Percentiles rank a stretch among this genome's conserved stretches.
Conservation (phyloP, 2,329 filamentous ascomycete genomes). For the Sclerotinia nivalis region DNA sequence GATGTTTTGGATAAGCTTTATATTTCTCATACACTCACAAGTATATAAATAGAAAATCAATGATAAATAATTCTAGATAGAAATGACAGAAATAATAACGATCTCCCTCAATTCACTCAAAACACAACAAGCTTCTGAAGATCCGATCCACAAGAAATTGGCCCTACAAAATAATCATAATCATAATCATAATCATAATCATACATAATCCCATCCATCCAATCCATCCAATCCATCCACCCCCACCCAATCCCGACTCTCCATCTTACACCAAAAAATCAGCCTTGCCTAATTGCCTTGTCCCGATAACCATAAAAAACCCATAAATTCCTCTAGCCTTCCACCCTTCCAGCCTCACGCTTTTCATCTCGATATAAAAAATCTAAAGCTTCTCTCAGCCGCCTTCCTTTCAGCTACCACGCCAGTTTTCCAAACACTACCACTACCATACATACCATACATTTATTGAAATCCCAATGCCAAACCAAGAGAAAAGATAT, state of each 20-base stretch:
- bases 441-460: neutral
- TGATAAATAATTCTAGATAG: neutral
- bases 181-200: neutral
- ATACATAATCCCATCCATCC: neutral
- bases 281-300: no score
- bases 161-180: neutral
- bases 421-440: neutral
- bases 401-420: neutral
- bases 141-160: slow-evolving; percentile 3
- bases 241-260: no score
- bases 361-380: neutral
- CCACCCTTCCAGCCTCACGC: neutral
- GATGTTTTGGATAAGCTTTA: neutral
- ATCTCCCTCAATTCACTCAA: slow-evolving; percentile 4
- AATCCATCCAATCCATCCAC: no score
- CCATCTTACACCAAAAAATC: no score
- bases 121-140: slow-evolving; percentile 12
- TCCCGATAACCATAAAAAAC: no score
- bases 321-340: no score
- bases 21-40: neutral
- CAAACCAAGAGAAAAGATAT: neutral
- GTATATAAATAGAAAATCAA: neutral
- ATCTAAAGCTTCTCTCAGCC: neutral
- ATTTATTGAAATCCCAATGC: neutral
- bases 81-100: neutral